A percentile compares a stretch with the other conserved stretches of the same genome.
These are phyloP conservation scores for Phanerochaete sordida DNA, from an alignment of 768 basidiomycete genomes.

Conservation along the genomic window DNA sequence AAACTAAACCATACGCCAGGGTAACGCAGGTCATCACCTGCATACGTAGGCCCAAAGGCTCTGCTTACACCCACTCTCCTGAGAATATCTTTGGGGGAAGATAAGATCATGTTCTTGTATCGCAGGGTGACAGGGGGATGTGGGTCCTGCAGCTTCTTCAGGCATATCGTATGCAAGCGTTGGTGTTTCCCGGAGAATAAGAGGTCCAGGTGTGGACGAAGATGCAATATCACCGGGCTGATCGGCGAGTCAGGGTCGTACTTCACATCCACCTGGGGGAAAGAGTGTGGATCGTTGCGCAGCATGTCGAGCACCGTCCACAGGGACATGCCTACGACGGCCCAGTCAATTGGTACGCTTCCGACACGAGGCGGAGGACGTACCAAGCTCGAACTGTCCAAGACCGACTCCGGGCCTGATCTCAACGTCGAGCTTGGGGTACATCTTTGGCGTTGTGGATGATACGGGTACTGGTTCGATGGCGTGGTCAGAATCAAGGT, in stretches of 20 bases:
- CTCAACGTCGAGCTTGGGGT: constrained; percentile 70
- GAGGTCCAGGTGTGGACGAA: constrained; percentile 81
- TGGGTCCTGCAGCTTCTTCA: constrained; percentile 63
- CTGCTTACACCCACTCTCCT: constrained; percentile 63
- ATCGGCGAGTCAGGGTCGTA: constrained; percentile 72
- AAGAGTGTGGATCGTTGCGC: constrained; percentile 59
- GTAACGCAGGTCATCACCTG: constrained; percentile 72
- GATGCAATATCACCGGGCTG: constrained; percentile 73
- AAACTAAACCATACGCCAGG: constrained; percentile 85
- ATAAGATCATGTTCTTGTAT: constrained; percentile 63
- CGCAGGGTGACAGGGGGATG: constrained; percentile 64
- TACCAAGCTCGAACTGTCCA: constrained; percentile 77
- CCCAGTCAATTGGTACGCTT: constrained; percentile 3
- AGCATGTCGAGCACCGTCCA: constrained; percentile 75
- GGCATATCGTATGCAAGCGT: constrained; percentile 73
- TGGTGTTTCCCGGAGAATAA: constrained; percentile 79
- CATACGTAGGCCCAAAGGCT: constrained; percentile 82
- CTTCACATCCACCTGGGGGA: constrained; percentile 82
- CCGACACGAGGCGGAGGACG: not conserved
- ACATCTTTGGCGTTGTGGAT: constrained; percentile 36
- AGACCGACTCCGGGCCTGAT: constrained; percentile 72
- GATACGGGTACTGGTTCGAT: not conserved
- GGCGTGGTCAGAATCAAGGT: not conserved
- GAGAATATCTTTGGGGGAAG: constrained; percentile 57
- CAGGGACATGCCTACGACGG: constrained; percentile 58